Base-by-base conservation (phyloP, 371 early-diverging fungal genomes). In the Dichotomocladium elegans region DNA sequence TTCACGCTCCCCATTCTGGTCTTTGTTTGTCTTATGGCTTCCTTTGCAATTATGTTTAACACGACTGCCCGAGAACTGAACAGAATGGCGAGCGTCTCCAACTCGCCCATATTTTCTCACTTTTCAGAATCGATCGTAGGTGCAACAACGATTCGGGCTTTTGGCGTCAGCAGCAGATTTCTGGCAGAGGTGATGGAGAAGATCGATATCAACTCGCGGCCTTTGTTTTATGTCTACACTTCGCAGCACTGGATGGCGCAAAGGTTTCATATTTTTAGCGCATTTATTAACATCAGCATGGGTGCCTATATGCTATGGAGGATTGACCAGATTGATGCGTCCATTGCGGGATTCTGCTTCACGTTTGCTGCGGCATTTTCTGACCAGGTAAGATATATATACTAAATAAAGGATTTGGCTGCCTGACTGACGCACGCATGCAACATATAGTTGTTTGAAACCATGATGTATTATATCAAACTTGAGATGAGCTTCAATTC, bases 401-500 rank as follows among this genome's bases (percentile, higher is more conserved):
- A 21, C 31, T 14, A 1, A 14, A 30, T 42, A 4, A 37, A 14
- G 21, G 3, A 37, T 31, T 42, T 50, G 31, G 30, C 41, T 35
- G 29, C 1, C n/a, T 19, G 22, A 15, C 15, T 19, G 10, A 6
- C 6, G 15, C n/a, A 22, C 45, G 4, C 9, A 17, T 4, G 14
- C 35, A 19, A 40, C 11, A 41, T 43, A 44, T 64, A 74, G 48
- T 58, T 88, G 43, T 71, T 84, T 46, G 86, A 85, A 84, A 63
- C 74, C 10, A 82, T 91, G 27, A 74, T 85, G 34, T 63, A 78
- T 40, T 86, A 85, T 57, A 88, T 89, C 5, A 77, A 80, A 37
- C 68, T 92, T 50, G 93, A 93, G 66, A 86, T 90, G 86, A 77
- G 80, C 45, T 80, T 92, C 64, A 91, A 88, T 69, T 77, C 85